Conservation (phyloP, 73 alveolate species). For the Tetrahymena borealis region DNA sequence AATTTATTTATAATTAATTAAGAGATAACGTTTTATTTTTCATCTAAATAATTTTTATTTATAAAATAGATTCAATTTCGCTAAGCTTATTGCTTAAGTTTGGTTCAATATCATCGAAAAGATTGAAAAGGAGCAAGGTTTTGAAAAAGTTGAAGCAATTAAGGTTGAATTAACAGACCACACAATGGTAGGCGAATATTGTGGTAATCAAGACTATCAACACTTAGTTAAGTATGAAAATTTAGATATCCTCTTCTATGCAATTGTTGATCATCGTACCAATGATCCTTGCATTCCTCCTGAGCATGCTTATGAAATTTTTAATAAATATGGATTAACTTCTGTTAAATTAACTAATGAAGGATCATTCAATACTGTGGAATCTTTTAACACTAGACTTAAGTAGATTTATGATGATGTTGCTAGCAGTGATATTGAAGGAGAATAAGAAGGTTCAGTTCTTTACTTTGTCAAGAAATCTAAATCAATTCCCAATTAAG, state of each 20-base stretch:
- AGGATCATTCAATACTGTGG: slow-evolving; percentile 52
- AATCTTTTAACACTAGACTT: slow-evolving; percentile 47
- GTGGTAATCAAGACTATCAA: slow-evolving; percentile 82
- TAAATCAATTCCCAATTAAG: slow-evolving; percentile 2
- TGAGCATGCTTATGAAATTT: slow-evolving; percentile 54
- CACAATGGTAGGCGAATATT: slow-evolving; percentile 91
- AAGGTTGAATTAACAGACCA: slow-evolving; percentile 64
- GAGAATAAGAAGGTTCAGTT: slow-evolving; percentile 93
- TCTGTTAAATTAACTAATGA: slow-evolving; percentile 51
- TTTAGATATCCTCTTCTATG: slow-evolving; percentile 74
- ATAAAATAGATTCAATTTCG: slow-evolving; percentile 73
- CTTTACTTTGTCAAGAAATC: slow-evolving; percentile 56
- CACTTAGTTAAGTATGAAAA: slow-evolving; percentile 80
- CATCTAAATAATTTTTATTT: slow-evolving; percentile 1
- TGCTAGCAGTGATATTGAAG: slow-evolving; percentile 63
- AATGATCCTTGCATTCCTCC: slow-evolving; percentile 65
- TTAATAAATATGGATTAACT: slow-evolving; percentile 61
- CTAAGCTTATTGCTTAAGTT: slow-evolving; percentile 74
- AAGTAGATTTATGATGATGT: slow-evolving; percentile 54
- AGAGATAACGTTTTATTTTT: too few species aligned
- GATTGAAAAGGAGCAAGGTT: slow-evolving; percentile 28
- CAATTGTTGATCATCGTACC: slow-evolving; percentile 80
- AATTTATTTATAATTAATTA: too few species aligned
- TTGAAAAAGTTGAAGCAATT: slow-evolving; percentile 46
- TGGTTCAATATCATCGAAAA: slow-evolving; percentile 76